Conservation (phyloP, 2,329 filamentous ascomycete genomes). For the Aspergillus arachidicola region DNA sequence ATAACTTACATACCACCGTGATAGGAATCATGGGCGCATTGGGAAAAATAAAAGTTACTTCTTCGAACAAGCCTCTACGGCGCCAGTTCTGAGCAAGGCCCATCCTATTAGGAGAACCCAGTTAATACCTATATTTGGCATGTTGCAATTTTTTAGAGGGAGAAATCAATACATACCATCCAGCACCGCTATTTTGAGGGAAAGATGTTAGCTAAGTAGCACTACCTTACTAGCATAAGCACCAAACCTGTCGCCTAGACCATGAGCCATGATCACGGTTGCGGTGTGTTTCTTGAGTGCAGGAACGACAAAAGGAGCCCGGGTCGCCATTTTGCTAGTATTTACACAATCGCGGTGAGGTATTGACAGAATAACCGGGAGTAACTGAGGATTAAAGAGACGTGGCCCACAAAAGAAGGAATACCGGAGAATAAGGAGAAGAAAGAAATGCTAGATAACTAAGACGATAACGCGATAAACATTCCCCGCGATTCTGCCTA, state of each 20-base stretch:
- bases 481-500: neutral
- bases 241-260: slow-evolving; percentile 80
- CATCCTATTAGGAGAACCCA: slow-evolving; percentile 50
- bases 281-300: slow-evolving; percentile 84
- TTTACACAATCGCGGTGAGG: neutral
- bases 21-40: slow-evolving; percentile 87
- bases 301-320: slow-evolving; percentile 70
- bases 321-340: slow-evolving; percentile 43
- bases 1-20: slow-evolving; percentile 61
- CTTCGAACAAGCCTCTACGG: slow-evolving; percentile 74
- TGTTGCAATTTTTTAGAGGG: neutral
- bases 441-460: neutral
- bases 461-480: slow-evolving; percentile 1
- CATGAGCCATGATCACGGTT: slow-evolving; percentile 92
- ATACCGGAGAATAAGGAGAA: neutral
- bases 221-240: neutral
- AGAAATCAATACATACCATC: slow-evolving; percentile 41
- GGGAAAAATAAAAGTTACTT: slow-evolving; percentile 93
- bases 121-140: neutral
- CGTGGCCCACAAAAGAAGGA: neutral
- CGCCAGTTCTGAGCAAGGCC: slow-evolving; percentile 87
- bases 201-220: slow-evolving; percentile 1
- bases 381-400: neutral
- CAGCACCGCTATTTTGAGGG: slow-evolving; percentile 45
- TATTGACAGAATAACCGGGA: neutral